Base-by-base conservation (phyloP, 352 stramenopile genomes). In the Pythium oligandrum region DNA sequence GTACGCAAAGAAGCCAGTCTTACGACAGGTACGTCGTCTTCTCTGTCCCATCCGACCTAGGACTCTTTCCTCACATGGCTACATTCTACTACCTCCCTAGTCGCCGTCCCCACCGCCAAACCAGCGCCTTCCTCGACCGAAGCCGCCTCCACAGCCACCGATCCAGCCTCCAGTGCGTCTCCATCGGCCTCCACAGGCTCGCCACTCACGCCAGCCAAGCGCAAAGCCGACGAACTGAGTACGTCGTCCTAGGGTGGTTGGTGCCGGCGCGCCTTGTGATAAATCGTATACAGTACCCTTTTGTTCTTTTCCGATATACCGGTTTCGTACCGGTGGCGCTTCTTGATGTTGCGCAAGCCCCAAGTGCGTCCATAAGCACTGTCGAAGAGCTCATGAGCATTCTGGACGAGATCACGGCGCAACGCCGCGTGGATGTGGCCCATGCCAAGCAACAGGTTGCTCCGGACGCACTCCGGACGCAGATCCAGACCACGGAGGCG, bases 401-500 rank as follows among this genome's bases (percentile, higher is more conserved):
- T 59, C 65, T 94, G 34, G 66, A 90, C 59, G 73, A 84, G 63
- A 92, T 94, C 66, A 78, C 82, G 56, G 72, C 66, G 40, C 79
- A 90, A 65, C 81, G 83, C 42, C 77, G 76, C 48, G 35, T 73
- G 44, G 78, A 90, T 68, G 71, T 94, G 39, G 79, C 66, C 11
- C 57, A 61, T n/a, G 77, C 81, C 50, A 86, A 89, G 67, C 40
- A 59, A 55, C 8, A 40, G 32, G 61, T 76, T 30, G 55, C 68
- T 26, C 64, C 73, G 40, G 61, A 75, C 34, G 48, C 82, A 33
- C 71, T 98, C 9, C 58, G 62, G 34, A 40, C 75, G 32, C 56
- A 93, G 63, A 97, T 98, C 44, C 59, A 65, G n/a, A 57, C 39
- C 38, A 96, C 91, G 48, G 88, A 98, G 63, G 57, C 55, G 30